phyloP scores from a whole-genome alignment of 805 yeast genomes.

The Pichia ethanolica region DNA sequence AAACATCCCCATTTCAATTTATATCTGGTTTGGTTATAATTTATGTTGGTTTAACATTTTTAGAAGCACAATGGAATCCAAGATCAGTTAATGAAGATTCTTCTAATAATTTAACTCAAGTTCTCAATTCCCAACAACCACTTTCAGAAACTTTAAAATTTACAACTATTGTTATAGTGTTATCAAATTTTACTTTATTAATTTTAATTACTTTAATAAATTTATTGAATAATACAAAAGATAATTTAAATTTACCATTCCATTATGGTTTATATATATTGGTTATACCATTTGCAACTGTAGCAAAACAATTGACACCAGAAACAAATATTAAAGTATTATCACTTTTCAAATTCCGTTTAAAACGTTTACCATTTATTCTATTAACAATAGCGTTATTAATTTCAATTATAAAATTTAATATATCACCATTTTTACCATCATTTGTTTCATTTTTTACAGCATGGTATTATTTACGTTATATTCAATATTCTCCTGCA shows the following conservation, averaged over 20 bases:
- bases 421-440: conserved; percentile 49
- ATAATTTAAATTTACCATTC: conserved; percentile 37
- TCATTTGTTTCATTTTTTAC: conserved; percentile 51
- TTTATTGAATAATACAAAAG: conserved; percentile 30
- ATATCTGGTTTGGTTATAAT: conserved; percentile 32
- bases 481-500: conserved; percentile 47
- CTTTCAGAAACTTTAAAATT: conserved; percentile 41
- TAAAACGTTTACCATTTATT: conserved; percentile 17
- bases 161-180: conserved; percentile 44
- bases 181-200: conserved; percentile 50
- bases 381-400: conserved; percentile 8
- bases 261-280: conserved; percentile 44
- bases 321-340: conserved; percentile 47
- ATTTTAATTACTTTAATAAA: conserved; percentile 21
- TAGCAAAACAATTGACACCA: conserved; percentile 50
- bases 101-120: background rate
- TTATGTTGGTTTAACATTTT: conserved; percentile 36
- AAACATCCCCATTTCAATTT: conserved; percentile 41
- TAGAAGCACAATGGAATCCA: conserved; percentile 43
- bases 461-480: conserved; percentile 74
- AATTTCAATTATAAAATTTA: conserved; percentile 30
- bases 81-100: conserved; percentile 3
- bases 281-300: conserved; percentile 48
- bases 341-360: conserved; percentile 21
- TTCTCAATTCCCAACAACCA: conserved; percentile 11